Evolutionary conservation across 2,329 filamentous ascomycete genomes (phyloP), one percentile per base, ranked within the genome.

Genomic region (Stromatinia cepivora): DNA sequence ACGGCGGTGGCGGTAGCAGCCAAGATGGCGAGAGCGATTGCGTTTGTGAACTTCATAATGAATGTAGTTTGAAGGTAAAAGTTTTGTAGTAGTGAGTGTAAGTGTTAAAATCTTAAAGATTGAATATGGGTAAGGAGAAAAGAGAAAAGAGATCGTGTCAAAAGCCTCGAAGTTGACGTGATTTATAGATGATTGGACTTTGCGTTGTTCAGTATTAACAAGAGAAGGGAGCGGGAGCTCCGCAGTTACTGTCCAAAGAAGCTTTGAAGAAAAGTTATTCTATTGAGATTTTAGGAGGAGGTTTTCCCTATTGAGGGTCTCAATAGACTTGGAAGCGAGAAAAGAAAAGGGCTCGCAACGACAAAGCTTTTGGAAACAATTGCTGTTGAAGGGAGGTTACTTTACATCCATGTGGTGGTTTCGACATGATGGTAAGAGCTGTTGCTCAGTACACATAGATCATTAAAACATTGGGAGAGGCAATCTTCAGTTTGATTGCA

Each of bases 1-100:
- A 46, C 34, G 3, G 67, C 67, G 25, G 42, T 36, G 20, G 67
- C 67, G 22, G 62, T 65, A 36, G 70, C 67, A 28, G 70, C 67
- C 42, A 71, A 46, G 48, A 71, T 62, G 8, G 64, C 54, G 42
- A 70, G 36, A 31, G 48, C 59, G 31, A 71, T 54, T 52, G 67
- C 39, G 66, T 45, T 59, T 54, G 69, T 69, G 58, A 70, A 61
- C 58, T 70, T 71, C 70, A 71, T 71, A 42, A 25, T 64, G 48
- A 54, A 61, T 39, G 66, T 50, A 64, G 66, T 45, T 54, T 48
- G 42, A 64, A 59, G 6, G n/a, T 68, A 53, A 62, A n/a, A 8
- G 42, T 25, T 17, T 46, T 28, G 4, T 34, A 25, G 39, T 36
- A 57, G 28, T 67, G 54, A 50, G 28, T 62, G 53, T 67, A 20